Evolutionary conservation across 768 basidiomycete genomes (phyloP), one percentile per base, ranked within the genome.

Genomic region (Gautieria morchelliformis): DNA sequence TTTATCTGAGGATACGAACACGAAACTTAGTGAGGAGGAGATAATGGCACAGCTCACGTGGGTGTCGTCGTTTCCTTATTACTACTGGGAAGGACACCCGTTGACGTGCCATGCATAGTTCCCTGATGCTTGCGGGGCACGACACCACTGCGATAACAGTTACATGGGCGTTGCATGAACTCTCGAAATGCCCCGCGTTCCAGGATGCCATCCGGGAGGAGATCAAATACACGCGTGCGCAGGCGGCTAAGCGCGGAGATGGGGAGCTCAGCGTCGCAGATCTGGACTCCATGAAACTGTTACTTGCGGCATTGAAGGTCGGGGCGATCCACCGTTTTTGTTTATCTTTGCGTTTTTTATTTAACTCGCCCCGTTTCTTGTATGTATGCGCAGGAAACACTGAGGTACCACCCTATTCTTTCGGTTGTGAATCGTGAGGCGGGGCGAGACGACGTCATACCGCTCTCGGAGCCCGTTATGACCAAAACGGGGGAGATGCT

Each of bases 321-420:
- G 22, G 71, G 27, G 11, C 69, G 61, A 72, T 66, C 22, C 70
- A 22, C 27, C 15, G 12, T 19, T n/a, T n/a, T n/a, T n/a, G n/a
- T n/a, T n/a, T n/a, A 4, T 47, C 12, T 3, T 47, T 20, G 12
- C 46, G 12, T 5, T 20, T 20, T 14, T 3, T n/a, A n/a, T n/a
- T 10, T 20, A 17, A 47, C 42, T 22, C 30, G 7, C 24, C 52
- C 14, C 20, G 32, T n/a, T n/a, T n/a, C n/a, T n/a, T n/a, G n/a
- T 15, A 10, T 15, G 14, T 52, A 12, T 32, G 14, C n/a, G 7
- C 45, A 65, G 68, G 68, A 70, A 59, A 59, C 61, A 1, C 58
- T 72, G 37, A 66, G 72, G 6, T 59, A 69, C 11, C 70, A 74
- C 51, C 68, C 71, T 0, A 65, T 72, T 30, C 66, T 66, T 37